These are phyloP conservation scores for Mycena olivaceomarginata DNA, from an alignment of 768 basidiomycete genomes.

Conservation along the genomic window DNA sequence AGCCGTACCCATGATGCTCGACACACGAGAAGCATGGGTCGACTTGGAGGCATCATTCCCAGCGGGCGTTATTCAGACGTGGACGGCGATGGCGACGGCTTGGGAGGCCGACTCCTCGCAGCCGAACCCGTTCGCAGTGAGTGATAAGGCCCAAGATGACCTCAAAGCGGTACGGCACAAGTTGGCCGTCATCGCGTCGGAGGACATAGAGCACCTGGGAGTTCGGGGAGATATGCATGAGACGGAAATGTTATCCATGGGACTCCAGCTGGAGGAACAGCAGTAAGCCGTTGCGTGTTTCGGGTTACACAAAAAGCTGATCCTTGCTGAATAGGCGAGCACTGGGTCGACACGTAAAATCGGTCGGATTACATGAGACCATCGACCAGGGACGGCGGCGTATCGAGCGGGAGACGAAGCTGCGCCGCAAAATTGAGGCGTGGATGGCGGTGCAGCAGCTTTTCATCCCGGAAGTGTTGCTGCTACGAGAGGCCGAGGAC, in stretches of 20 bases:
- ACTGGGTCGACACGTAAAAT: background rate
- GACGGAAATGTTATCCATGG: conserved; percentile 28
- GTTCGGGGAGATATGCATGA: conserved; percentile 42
- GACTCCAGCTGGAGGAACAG: conserved; percentile 43
- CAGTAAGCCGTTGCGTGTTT: conserved; percentile 25
- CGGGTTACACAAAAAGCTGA: background rate
- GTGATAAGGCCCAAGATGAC: background rate
- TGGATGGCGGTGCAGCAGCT: conserved; percentile 16
- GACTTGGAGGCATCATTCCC: conserved; percentile 37
- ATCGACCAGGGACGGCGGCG: background rate
- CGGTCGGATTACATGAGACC: conserved; percentile 11
- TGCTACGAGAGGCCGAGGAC: conserved; percentile 3
- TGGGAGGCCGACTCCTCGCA: conserved; percentile 38
- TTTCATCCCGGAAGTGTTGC: background rate
- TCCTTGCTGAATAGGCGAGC: background rate
- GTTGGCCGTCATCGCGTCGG: conserved; percentile 28
- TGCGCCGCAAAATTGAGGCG: conserved; percentile 7
- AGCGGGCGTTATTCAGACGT: conserved; percentile 44
- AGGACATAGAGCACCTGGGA: background rate
- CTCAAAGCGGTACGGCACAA: conserved; percentile 35
- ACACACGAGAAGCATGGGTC: background rate
- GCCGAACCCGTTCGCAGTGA: conserved; percentile 35
- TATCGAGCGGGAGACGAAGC: conserved; percentile 21
- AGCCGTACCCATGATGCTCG: conserved; percentile 9
- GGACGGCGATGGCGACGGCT: conserved; percentile 19